phyloP scores from a whole-genome alignment of 345 rosid genomes.

The Bruguiera sexangula region DNA sequence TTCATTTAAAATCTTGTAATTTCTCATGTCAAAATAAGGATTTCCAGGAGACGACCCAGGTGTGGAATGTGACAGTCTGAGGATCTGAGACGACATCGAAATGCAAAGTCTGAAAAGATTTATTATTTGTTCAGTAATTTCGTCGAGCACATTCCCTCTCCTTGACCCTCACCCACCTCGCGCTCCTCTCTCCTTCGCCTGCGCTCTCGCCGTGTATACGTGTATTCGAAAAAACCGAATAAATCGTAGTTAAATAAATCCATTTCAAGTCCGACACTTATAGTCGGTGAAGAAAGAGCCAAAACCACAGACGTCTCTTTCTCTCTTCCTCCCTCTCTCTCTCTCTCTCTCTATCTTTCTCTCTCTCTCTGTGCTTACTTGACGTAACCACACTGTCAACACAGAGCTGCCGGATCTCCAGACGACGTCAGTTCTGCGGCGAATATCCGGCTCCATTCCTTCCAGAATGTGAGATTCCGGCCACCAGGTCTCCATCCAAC shows the following conservation, averaged over 20 bases:
- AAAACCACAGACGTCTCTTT: background rate
- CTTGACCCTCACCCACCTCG: too few species aligned
- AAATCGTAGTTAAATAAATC: slow-evolving; percentile 37
- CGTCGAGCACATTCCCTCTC: background rate
- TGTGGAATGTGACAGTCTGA: too few species aligned
- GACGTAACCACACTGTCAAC: background rate
- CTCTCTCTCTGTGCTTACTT: background rate
- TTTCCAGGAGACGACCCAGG: too few species aligned
- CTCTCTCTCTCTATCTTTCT: slow-evolving; percentile 4
- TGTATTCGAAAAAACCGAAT: slow-evolving; percentile 40
- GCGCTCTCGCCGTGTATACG: too few species aligned
- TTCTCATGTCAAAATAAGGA: too few species aligned
- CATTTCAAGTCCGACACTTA: slow-evolving; percentile 42
- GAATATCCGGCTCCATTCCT: slow-evolving; percentile 17
- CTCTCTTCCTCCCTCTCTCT: background rate
- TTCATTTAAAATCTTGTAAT: too few species aligned
- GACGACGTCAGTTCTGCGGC: background rate
- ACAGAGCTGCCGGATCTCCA: background rate
- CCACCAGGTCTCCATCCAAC: background rate
- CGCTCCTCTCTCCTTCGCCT: background rate
- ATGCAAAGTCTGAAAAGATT: too few species aligned
- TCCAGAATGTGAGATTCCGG: slow-evolving; percentile 27
- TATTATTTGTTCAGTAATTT: background rate
- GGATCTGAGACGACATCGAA: too few species aligned
- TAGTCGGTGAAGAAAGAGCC: slow-evolving; percentile 31